phyloP scores from a whole-genome alignment of 108 stramenopile species.

The Seminavis robusta region DNA sequence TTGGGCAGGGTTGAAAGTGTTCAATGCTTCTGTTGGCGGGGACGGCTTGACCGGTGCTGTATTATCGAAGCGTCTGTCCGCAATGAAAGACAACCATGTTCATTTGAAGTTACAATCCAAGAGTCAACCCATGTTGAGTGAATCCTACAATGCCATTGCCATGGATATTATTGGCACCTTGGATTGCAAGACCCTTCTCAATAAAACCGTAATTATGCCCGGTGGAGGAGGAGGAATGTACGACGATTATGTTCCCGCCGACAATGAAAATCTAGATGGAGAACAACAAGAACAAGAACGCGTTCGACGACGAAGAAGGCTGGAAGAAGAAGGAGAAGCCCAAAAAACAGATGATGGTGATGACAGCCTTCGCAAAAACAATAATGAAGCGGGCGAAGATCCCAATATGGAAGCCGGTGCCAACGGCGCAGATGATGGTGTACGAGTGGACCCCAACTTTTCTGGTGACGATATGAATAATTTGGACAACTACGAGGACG shows the following conservation, averaged over 20 bases:
- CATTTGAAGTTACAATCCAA: too few species aligned
- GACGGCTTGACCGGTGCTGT: too few species aligned
- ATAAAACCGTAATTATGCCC: constrained; percentile 37
- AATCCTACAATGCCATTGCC: constrained; percentile 59
- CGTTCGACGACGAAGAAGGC: constrained; percentile 9
- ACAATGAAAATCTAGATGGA: constrained; percentile 6
- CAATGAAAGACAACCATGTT: too few species aligned
- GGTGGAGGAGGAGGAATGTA: constrained; percentile 20
- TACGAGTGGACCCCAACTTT: not conserved
- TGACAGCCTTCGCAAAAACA: not conserved
- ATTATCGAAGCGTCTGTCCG: too few species aligned
- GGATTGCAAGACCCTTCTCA: constrained; percentile 53
- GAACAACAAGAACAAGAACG: not conserved
- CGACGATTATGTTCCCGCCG: constrained; percentile 1
- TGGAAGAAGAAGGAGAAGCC: constrained; percentile 13
- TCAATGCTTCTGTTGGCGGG: too few species aligned
- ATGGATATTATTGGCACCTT: constrained; percentile 53
- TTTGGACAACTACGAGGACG: constrained; percentile 16
- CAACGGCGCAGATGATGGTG: constrained; percentile 19
- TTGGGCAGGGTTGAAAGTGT: too few species aligned
- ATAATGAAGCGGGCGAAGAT: constrained; percentile 9
- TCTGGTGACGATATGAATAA: not conserved
- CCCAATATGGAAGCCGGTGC: constrained; percentile 23
- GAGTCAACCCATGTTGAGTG: too few species aligned
- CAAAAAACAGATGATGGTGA: constrained; percentile 25